phyloP scores from a whole-genome alignment of 2,329 filamentous ascomycete species.

The Pyricularia grisea region DNA sequence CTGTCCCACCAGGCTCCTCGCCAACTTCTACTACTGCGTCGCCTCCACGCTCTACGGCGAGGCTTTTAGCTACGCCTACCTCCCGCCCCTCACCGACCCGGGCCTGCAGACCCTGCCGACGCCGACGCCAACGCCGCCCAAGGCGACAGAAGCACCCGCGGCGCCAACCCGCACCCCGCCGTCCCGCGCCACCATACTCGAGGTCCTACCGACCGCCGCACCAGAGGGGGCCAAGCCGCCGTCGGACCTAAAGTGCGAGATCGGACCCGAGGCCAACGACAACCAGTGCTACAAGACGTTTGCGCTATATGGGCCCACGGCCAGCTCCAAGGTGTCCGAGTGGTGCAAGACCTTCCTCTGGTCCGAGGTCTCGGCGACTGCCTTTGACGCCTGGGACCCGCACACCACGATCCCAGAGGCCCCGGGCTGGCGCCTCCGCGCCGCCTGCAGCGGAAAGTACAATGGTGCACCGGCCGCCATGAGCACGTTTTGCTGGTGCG shows the following conservation, averaged over 20 bases:
- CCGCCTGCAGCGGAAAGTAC: background rate
- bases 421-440: background rate
- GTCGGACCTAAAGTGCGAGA: background rate
- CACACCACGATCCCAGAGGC: background rate
- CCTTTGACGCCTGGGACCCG: background rate
- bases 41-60: background rate
- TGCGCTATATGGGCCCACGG: background rate
- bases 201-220: background rate
- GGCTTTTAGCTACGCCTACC: background rate
- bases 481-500: background rate
- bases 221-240: background rate
- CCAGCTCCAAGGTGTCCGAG: background rate
- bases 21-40: conserved; percentile 2
- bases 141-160: background rate
- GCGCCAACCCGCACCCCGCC: background rate
- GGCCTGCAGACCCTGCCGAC: background rate
- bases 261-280: background rate
- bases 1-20: background rate
- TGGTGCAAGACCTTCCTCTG: background rate
- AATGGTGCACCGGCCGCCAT: background rate
- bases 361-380: background rate
- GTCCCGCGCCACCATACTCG: background rate
- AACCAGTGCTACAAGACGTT: background rate
- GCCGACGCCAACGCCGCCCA: background rate
- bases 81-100: background rate